Evolutionary conservation across 164 flowering plant genomes (phyloP), one percentile per base, ranked within the genome.

Genomic region (Kingdonia uniflora): DNA sequence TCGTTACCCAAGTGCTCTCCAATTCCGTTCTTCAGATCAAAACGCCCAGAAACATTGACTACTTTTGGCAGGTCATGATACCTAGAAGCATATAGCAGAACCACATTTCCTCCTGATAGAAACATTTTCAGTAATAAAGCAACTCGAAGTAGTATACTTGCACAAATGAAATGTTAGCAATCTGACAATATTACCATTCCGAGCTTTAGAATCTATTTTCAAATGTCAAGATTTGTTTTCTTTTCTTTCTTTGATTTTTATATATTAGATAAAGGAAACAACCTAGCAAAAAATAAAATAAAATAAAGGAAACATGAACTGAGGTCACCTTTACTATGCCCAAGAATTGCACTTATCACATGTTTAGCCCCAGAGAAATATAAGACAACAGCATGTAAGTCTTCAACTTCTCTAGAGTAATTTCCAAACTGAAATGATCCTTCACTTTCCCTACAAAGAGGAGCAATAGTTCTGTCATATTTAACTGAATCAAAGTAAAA

Each of bases 91-190:
- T 80, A 85, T 20, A 82, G 54, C 16, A 85, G 76, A 58, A 76
- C 89, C 59, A 71, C 89, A 72, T 80, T 77, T 40, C 89, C 95
- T 42, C 95, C 89, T 85, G 48, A 72, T 57, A 62, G 50, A 17
- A 44, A 13, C 48, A 1, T 44, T 11, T 12, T 44, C 48, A 16
- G 17, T 21, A 16, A 17, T 11, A 16, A 19, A 19, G 22, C 19
- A 17, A n/a, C 20, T 44, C 11, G 20, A 44, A 16, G 22, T 29
- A 3, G 35, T 8, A 29, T 29, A 3, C 35, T 3, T 29, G 8
- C 4, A 29, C 35, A 29, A 3, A 4, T 29, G 8, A 29, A 29
- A 29, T 29, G 4, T 29, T 29, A 29, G 35, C 35, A 29, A 29
- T 29, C 8, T 8, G 8, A 29, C 6, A 29, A 29, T n/a, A n/a